Conservation (phyloP, 345 rosid genomes). For the Lepidium africanum region DNA sequence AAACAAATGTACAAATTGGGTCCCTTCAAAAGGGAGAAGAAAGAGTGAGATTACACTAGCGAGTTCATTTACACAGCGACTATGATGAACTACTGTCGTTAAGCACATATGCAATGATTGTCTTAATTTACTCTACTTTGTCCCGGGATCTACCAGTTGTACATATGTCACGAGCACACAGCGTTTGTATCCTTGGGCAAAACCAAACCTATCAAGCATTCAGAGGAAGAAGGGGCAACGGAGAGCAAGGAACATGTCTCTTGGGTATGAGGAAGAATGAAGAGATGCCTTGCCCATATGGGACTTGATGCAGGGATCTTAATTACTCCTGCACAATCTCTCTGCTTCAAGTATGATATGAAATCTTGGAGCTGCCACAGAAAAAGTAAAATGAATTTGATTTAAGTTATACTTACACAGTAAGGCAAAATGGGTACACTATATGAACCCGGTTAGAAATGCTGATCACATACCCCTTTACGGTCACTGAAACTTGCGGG, state of each 20-base stretch:
- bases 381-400: neutral
- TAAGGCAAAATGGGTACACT: neutral
- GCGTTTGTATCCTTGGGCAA: slow-evolving; percentile 84
- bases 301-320: slow-evolving; percentile 71
- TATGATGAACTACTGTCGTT: slow-evolving; percentile 1
- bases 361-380: slow-evolving; percentile 77
- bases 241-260: slow-evolving; percentile 78
- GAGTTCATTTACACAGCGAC: slow-evolving; percentile 2
- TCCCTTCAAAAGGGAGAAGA: neutral
- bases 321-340: slow-evolving; percentile 96
- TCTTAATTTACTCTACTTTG: slow-evolving; percentile 2
- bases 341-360: slow-evolving; percentile 83
- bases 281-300: slow-evolving; percentile 91
- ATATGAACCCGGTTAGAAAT: neutral
- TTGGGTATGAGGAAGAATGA: slow-evolving; percentile 72
- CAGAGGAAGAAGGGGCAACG: slow-evolving; percentile 39
- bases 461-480: slow-evolving; percentile 64
- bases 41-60: neutral
- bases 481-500: slow-evolving; percentile 60
- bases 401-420: neutral
- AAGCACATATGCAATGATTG: neutral
- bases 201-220: slow-evolving; percentile 71
- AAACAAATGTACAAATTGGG: slow-evolving; percentile 11
- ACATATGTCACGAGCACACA: slow-evolving; percentile 21
- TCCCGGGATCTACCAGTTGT: neutral